Conservation (phyloP, 352 stramenopile genomes). For the Phytophthora sp. region DNA sequence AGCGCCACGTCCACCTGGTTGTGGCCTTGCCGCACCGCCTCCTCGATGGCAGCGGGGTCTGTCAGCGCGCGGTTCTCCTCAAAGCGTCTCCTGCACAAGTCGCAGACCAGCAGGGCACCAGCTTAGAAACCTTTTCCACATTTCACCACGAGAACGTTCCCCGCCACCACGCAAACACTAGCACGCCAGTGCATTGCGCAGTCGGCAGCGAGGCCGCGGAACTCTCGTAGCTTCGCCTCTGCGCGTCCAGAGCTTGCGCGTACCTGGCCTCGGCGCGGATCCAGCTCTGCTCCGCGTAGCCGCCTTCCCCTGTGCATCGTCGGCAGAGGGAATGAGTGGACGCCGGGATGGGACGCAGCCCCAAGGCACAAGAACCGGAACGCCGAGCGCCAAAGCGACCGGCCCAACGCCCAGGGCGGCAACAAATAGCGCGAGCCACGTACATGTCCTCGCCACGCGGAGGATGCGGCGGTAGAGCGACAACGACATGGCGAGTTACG, state of each 20-base stretch:
- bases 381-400: too few species aligned
- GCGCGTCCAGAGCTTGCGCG: too few species aligned
- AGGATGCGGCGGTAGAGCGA: slow-evolving; percentile 79
- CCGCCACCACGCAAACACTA: slow-evolving; percentile 1
- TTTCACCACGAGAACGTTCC: slow-evolving; percentile 23
- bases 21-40: slow-evolving; percentile 62
- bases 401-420: too few species aligned
- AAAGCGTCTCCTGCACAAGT: slow-evolving; percentile 51
- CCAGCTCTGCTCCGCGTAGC: slow-evolving; percentile 60
- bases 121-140: slow-evolving; percentile 26
- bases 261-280: slow-evolving; percentile 75
- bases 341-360: slow-evolving; percentile 1
- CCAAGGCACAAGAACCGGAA: neutral
- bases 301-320: slow-evolving; percentile 61
- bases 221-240: too few species aligned
- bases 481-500: slow-evolving; percentile 42
- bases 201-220: too few species aligned
- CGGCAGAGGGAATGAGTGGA: neutral
- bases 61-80: slow-evolving; percentile 62
- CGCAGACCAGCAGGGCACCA: neutral
- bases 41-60: slow-evolving; percentile 39
- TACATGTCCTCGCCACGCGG: slow-evolving; percentile 75
- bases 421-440: too few species aligned
- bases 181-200: slow-evolving; percentile 8
- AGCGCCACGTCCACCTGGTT: slow-evolving; percentile 81